phyloP scores from a whole-genome alignment of 2,329 filamentous ascomycete species.

The Chaetomiaceae sp. region DNA sequence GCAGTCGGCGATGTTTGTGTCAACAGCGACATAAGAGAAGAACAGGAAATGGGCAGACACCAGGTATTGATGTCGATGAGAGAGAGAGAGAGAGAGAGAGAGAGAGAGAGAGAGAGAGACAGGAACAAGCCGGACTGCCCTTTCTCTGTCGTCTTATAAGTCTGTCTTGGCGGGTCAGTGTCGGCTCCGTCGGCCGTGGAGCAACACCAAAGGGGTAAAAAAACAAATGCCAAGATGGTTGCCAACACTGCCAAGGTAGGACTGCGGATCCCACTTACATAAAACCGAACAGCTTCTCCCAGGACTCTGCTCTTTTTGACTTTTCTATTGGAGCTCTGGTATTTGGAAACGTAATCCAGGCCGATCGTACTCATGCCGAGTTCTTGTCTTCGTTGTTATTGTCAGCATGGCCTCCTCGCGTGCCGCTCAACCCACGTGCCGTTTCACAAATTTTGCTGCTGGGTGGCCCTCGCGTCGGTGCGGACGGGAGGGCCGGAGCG shows the following conservation, averaged over 20 bases:
- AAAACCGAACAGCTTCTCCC: slow-evolving; percentile 1
- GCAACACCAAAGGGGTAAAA: slow-evolving; percentile 2
- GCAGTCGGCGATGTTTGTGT: background rate
- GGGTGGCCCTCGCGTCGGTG: background rate
- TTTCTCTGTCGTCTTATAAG: background rate
- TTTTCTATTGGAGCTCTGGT: slow-evolving; percentile 4
- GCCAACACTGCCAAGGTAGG: slow-evolving; percentile 5
- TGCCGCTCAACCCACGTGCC: background rate
- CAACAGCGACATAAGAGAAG: background rate
- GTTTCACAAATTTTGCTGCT: background rate
- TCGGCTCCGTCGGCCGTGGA: background rate
- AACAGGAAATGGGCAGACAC: background rate
- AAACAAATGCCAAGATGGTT: slow-evolving; percentile 9
- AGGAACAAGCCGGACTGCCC: no score
- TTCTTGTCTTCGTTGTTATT: background rate
- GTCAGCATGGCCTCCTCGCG: background rate
- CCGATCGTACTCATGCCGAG: slow-evolving; percentile 1
- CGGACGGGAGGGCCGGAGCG: background rate
- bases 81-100: no score
- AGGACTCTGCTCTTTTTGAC: slow-evolving; percentile 1
- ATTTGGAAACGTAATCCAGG: slow-evolving; percentile 13
- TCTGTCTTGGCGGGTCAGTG: background rate
- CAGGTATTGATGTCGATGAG: no score
- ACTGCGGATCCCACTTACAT: slow-evolving; percentile 14
- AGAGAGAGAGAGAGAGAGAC: no score